phyloP scores from a whole-genome alignment of 495 filamentous ascomycete species.

The Aspergillus nanangensis region DNA sequence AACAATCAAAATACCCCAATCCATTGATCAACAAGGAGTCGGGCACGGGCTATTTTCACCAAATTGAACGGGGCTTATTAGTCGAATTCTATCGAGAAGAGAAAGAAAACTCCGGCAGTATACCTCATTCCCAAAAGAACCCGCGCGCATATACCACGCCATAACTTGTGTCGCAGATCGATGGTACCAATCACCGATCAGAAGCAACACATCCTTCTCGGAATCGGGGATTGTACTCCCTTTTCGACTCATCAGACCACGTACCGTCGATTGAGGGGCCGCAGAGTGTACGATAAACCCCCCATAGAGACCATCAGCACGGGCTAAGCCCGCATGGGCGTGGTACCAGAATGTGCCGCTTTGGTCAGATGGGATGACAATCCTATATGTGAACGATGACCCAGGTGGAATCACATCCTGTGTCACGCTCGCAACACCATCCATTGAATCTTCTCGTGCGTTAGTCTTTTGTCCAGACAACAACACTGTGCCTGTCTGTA shows the following conservation, averaged over 20 bases:
- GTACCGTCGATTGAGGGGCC: slow-evolving; percentile 20
- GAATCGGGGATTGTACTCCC: background rate
- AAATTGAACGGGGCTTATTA: background rate
- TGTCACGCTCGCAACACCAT: slow-evolving; percentile 61
- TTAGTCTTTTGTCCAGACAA: background rate
- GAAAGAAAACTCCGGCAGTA: background rate
- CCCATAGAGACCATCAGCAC: slow-evolving; percentile 71
- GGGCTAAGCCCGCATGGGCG: slow-evolving; percentile 61
- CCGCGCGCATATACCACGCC: slow-evolving; percentile 41
- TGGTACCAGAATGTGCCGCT: slow-evolving; percentile 85
- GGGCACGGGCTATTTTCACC: slow-evolving; percentile 36
- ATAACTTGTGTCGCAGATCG: slow-evolving; percentile 32
- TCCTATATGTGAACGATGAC: slow-evolving; percentile 64
- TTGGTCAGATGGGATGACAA: slow-evolving; percentile 67
- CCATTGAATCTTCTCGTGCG: slow-evolving; percentile 55
- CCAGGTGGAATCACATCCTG: slow-evolving; percentile 67
- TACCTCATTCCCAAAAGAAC: slow-evolving; percentile 45
- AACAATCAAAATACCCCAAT: slow-evolving; percentile 43
- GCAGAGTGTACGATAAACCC: slow-evolving; percentile 69
- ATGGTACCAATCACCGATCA: slow-evolving; percentile 55
- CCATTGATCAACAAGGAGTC: slow-evolving; percentile 51
- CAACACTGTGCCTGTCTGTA: background rate
- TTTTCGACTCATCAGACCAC: slow-evolving; percentile 16
- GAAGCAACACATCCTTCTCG: slow-evolving; percentile 37
- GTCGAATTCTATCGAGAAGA: background rate